These are phyloP conservation scores for Malassezia restricta DNA, from an alignment of 1,284 basidiomycete species.

Conservation along the genomic window DNA sequence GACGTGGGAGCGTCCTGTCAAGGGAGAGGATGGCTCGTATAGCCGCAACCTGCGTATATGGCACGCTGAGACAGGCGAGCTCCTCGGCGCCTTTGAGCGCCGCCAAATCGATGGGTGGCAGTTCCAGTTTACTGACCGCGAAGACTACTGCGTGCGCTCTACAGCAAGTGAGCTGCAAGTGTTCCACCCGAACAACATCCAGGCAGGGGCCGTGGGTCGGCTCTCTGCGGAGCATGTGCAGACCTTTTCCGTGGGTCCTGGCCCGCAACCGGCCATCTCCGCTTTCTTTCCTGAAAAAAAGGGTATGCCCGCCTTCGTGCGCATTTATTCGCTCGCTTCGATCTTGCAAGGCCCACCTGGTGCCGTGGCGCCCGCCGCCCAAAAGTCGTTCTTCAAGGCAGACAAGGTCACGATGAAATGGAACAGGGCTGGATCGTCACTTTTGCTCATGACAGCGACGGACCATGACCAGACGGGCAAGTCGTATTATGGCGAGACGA, in stretches of 20 bases:
- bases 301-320: conserved; percentile 81
- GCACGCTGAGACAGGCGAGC: conserved; percentile 65
- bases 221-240: conserved; percentile 69
- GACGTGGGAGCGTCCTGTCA: conserved; percentile 79
- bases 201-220: conserved; percentile 66
- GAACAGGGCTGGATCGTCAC: conserved; percentile 68
- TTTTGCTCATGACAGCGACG: conserved; percentile 75
- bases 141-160: conserved; percentile 73
- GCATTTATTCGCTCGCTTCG: conserved; percentile 64
- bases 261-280: conserved; percentile 68
- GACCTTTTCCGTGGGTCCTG: conserved; percentile 64
- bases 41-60: conserved; percentile 72
- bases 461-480: conserved; percentile 95
- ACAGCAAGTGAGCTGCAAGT: conserved; percentile 77
- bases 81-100: conserved; percentile 67
- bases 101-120: conserved; percentile 16
- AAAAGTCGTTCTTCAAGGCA: conserved; percentile 90
- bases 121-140: conserved; percentile 80
- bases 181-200: conserved; percentile 62
- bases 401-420: conserved; percentile 89
- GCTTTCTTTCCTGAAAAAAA: conserved; percentile 91
- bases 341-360: conserved; percentile 54
- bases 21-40: conserved; percentile 58
- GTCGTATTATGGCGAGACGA: conserved; percentile 95
- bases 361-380: conserved; percentile 50